Base-by-base conservation (phyloP, 192 early-diverging fungal species). In the Rhizoclosmatium sp. region DNA sequence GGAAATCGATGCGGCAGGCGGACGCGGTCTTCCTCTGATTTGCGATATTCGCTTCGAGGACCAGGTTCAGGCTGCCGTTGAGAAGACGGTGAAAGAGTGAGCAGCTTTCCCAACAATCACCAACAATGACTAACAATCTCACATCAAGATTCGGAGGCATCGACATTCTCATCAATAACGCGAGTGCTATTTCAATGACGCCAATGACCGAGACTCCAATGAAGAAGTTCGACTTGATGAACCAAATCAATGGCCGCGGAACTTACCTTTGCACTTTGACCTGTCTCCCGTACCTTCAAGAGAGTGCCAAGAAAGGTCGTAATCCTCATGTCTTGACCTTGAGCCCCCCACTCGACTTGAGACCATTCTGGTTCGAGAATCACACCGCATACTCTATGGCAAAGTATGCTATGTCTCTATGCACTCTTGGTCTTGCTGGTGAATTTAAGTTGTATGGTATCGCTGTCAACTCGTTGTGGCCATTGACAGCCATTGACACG, bases 21-120 rank as follows among this genome's bases (percentile, higher is more conserved):
- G 93, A 75, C 87, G 89, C 60, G 94, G 92, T 4, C 86, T 96
- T 47, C 88, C 93, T 0, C 82, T 96, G 46, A 82, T 92, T 61
- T 96, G 95, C 84, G 94, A 96, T 74, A 94, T 96, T 81, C 91
- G 94, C 67, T 89, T 90, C 72, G 94, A 95, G 80, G 89, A 88
- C 45, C 91, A 93, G 72, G 91, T 96, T 61, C 65, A 88, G 73
- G 74, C 67, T 7, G 95, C 93, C 3, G 89, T 96, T 45, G 81
- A 89, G 5, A 74, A 91, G 79, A 90, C 92, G 1, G 92, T 91
- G 1, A 78, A 82, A 19, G 42, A 48, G 75, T 77, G 47, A 47
- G 45, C 0, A 31, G 31, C 31, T 31, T 31, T 31, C 31, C 31
- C 31, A 31, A 31, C 31, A 31, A 31, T 31, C 31, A 0, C 31